Evolutionary conservation across 352 stramenopile species (phyloP).

Genomic region (Plasmopara viticola): DNA sequence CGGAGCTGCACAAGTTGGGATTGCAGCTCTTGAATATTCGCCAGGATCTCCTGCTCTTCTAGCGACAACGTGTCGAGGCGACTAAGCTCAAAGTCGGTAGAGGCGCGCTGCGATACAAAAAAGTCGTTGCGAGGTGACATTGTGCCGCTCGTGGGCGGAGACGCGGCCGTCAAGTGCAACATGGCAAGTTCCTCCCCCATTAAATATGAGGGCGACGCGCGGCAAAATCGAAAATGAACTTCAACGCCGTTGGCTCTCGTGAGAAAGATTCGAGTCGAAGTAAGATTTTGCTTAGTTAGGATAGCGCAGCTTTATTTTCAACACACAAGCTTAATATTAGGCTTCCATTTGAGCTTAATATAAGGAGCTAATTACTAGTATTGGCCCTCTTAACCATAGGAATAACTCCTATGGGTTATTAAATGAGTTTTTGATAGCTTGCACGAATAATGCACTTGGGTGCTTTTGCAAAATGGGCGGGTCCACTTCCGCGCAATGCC

Average conservation of each 20-base stretch:
- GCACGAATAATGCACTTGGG: no score
- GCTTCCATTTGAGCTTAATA: no score
- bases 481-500: no score
- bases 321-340: no score
- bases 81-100: conserved; percentile 58
- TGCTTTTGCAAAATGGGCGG: no score
- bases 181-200: conserved; percentile 22
- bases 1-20: conserved; percentile 78
- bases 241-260: conserved; percentile 16
- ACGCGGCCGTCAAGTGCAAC: conserved; percentile 17
- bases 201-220: neutral
- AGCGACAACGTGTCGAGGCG: conserved; percentile 67
- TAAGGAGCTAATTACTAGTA: no score
- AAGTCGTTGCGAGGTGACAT: conserved; percentile 69
- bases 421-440: no score
- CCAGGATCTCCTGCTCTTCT: conserved; percentile 84
- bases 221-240: conserved; percentile 22
- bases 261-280: no score
- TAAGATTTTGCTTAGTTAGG: no score
- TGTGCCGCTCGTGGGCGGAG: conserved; percentile 20
- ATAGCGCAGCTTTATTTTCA: no score
- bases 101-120: conserved; percentile 63
- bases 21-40: conserved; percentile 87
- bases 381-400: no score
- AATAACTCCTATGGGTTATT: no score